These are phyloP conservation scores for Boletus tomentosulus DNA, from an alignment of 768 basidiomycete genomes.

Conservation along the genomic window DNA sequence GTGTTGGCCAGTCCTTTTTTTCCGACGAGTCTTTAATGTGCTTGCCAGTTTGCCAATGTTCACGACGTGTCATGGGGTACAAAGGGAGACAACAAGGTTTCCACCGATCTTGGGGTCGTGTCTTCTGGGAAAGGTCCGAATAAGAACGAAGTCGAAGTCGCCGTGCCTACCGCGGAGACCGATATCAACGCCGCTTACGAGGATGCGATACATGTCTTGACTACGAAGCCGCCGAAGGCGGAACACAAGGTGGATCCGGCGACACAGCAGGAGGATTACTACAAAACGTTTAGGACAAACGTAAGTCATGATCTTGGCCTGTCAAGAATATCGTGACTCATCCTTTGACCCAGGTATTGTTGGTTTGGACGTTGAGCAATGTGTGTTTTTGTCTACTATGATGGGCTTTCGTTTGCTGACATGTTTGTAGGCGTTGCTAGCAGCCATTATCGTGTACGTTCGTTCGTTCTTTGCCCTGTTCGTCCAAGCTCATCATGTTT, in stretches of 20 bases:
- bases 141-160: constrained; percentile 82
- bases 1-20: neutral
- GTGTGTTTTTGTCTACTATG: constrained; percentile 39
- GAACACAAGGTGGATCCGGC: constrained; percentile 56
- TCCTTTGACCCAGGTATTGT: constrained; percentile 48
- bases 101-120: constrained; percentile 83
- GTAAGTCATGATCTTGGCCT: constrained; percentile 30
- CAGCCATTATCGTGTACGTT: constrained; percentile 68
- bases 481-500: neutral
- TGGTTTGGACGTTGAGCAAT: constrained; percentile 88
- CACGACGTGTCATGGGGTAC: constrained; percentile 96
- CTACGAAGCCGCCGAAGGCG: constrained; percentile 71
- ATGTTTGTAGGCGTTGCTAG: constrained; percentile 54
- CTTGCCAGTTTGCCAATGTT: constrained; percentile 70
- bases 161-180: constrained; percentile 79
- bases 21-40: neutral
- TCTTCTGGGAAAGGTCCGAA: constrained; percentile 49
- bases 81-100: constrained; percentile 87
- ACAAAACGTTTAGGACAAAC: constrained; percentile 86
- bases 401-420: constrained; percentile 7
- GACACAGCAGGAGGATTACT: constrained; percentile 81
- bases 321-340: constrained; percentile 9
- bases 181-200: constrained; percentile 90
- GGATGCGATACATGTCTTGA: constrained; percentile 80
- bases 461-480: constrained; percentile 4